phyloP scores from a whole-genome alignment of 129 eudicot species.

The Flaveria robusta region DNA sequence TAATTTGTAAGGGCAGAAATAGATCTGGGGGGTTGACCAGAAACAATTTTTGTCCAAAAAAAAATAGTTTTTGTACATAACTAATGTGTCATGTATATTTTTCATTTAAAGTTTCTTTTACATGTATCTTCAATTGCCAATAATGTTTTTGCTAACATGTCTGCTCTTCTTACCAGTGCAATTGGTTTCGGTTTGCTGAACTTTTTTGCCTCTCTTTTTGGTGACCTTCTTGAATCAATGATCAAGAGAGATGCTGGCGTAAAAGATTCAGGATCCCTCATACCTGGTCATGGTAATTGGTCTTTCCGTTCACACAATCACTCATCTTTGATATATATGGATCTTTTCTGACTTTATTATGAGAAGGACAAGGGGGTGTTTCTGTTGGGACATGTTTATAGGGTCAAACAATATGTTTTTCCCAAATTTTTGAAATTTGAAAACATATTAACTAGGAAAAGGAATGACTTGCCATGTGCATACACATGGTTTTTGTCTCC shows the following conservation, averaged over 20 bases:
- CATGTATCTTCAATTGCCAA: not conserved
- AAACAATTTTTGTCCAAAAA: not conserved
- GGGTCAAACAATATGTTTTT: conserved; percentile 7
- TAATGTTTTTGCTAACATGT: conserved; percentile 20
- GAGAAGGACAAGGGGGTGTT: conserved; percentile 3
- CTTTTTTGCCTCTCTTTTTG: conserved; percentile 92
- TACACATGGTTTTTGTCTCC: conserved; percentile 27
- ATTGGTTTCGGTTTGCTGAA: conserved; percentile 75
- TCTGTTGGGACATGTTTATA: conserved; percentile 8
- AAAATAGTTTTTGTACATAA: not conserved
- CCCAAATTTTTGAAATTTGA: conserved; percentile 4
- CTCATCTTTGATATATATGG: not conserved
- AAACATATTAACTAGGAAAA: conserved; percentile 11
- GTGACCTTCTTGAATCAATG: conserved; percentile 93
- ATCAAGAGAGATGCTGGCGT: conserved; percentile 99
- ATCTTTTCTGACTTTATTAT: not conserved
- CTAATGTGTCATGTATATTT: not conserved
- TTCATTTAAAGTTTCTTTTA: not conserved
- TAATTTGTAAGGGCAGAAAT: not conserved
- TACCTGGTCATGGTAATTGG: conserved; percentile 90
- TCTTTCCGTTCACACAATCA: not conserved
- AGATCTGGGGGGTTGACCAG: not conserved
- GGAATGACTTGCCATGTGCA: conserved; percentile 29
- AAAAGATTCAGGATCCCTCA: conserved; percentile 99
- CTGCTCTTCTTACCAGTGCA: conserved; percentile 53